A percentile compares a stretch with the other conserved stretches of the same genome.
phyloP scores from a whole-genome alignment of 2,329 filamentous ascomycete genomes.

The Cercospora sesami region DNA sequence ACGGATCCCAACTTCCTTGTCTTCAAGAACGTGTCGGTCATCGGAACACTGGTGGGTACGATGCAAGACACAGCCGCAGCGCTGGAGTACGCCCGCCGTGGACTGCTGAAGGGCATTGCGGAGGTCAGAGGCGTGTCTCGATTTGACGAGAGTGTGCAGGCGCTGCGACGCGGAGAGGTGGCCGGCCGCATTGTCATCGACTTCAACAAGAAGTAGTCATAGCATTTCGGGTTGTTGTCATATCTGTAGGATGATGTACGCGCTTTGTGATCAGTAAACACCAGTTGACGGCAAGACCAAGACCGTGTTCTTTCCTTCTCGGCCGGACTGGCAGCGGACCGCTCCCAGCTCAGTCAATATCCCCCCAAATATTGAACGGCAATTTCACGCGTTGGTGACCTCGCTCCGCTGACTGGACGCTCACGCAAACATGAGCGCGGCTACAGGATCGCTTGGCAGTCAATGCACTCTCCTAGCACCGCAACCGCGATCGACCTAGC shows the following conservation, averaged over 20 bases:
- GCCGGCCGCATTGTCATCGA: conserved; percentile 56
- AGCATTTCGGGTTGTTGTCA: neutral
- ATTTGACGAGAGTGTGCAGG: conserved; percentile 53
- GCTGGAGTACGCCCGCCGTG: conserved; percentile 52
- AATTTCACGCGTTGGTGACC: neutral
- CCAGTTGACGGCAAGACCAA: neutral
- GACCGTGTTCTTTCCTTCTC: neutral
- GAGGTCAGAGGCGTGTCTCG: conserved; percentile 51
- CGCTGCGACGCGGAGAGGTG: conserved; percentile 52
- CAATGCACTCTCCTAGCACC: neutral
- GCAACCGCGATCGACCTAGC: conserved; percentile 4
- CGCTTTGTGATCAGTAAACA: neutral
- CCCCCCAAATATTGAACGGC: neutral
- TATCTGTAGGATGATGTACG: neutral
- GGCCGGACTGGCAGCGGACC: neutral
- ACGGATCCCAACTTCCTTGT: conserved; percentile 39
- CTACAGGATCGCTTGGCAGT: neutral
- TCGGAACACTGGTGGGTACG: conserved; percentile 47
- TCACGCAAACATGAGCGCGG: neutral
- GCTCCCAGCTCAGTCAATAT: neutral
- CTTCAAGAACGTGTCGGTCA: conserved; percentile 41
- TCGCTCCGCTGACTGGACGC: neutral
- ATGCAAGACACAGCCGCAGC: conserved; percentile 52
- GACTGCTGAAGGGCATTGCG: conserved; percentile 52
- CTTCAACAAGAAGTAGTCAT: conserved; percentile 47